Evolutionary conservation across 2,329 filamentous ascomycete genomes (phyloP).

Genomic region (Dryadomyces sulphureus): DNA sequence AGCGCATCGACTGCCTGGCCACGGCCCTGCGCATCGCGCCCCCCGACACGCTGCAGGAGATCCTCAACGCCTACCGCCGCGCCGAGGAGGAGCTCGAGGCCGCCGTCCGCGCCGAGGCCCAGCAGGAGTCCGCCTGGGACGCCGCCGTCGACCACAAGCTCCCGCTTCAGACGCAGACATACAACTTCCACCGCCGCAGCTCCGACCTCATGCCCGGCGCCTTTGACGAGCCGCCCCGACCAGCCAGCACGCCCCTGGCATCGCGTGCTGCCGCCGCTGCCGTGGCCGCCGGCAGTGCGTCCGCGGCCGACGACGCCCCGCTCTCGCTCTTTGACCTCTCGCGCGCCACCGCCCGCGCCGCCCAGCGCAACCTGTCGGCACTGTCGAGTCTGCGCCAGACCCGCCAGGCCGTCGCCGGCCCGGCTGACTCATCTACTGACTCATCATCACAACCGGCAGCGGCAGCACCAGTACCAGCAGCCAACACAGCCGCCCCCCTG

Average conservation of each 20-base stretch:
- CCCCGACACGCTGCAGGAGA: conserved; percentile 52
- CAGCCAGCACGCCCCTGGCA: conserved; percentile 2
- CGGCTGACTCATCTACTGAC: too few species aligned
- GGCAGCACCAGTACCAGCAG: background rate
- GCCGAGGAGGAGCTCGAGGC: conserved; percentile 65
- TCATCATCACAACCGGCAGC: too few species aligned
- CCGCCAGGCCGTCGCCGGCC: conserved; percentile 15
- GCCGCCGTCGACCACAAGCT: conserved; percentile 36
- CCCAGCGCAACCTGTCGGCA: conserved; percentile 41
- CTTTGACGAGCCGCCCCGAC: conserved; percentile 20
- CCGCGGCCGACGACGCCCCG: conserved; percentile 34
- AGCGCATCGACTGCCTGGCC: conserved; percentile 66
- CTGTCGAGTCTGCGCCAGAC: conserved; percentile 35
- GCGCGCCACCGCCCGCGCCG: conserved; percentile 42
- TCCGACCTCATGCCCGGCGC: conserved; percentile 31
- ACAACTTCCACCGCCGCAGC: background rate
- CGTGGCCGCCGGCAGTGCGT: conserved; percentile 12
- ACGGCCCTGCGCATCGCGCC: conserved; percentile 64
- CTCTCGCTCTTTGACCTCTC: conserved; percentile 53
- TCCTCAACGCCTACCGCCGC: conserved; percentile 58
- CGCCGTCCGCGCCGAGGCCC: conserved; percentile 50
- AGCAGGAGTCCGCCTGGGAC: conserved; percentile 57
- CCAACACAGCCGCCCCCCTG: conserved; percentile 17
- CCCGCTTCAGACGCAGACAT: background rate
- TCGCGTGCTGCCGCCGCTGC: conserved; percentile 5